Conservation (phyloP, 164 flowering plant genomes). For the Brasenia schreberi region DNA sequence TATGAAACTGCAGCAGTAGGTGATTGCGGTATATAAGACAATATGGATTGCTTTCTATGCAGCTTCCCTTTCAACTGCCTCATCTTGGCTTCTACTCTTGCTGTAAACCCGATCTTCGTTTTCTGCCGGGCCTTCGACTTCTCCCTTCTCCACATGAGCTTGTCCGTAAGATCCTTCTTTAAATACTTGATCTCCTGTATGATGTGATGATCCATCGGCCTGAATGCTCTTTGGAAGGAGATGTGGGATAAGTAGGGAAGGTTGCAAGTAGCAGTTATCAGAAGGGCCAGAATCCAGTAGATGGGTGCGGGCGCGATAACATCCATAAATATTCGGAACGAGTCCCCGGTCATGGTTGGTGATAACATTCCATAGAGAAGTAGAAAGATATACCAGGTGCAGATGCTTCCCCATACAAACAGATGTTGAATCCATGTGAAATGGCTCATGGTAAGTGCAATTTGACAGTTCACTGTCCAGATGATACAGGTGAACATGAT, state of each 20-base stretch:
- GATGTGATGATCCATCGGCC: constrained; percentile 91
- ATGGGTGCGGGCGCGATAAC: constrained; percentile 79
- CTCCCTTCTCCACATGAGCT: constrained; percentile 75
- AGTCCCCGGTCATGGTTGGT: constrained; percentile 29
- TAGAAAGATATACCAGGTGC: constrained; percentile 74
- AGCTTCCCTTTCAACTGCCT: constrained; percentile 60
- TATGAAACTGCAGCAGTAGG: neutral
- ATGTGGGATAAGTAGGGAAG: constrained; percentile 72
- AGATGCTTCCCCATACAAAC: constrained; percentile 83
- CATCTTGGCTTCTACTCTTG: constrained; percentile 90
- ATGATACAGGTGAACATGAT: constrained; percentile 91
- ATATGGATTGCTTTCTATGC: constrained; percentile 39
- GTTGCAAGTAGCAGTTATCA: constrained; percentile 44
- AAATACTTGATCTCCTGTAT: constrained; percentile 94
- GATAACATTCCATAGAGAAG: constrained; percentile 49
- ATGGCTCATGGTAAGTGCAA: constrained; percentile 88
- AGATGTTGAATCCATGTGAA: constrained; percentile 96
- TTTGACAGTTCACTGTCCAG: constrained; percentile 86
- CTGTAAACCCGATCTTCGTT: constrained; percentile 94
- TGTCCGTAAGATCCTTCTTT: constrained; percentile 74
- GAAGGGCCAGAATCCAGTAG: constrained; percentile 60
- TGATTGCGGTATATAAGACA: neutral
- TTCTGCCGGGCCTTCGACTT: constrained; percentile 73
- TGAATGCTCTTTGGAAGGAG: constrained; percentile 58
- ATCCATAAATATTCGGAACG: constrained; percentile 51